Conservation (phyloP, 2,329 filamentous ascomycete genomes). For the Fusarium multiceps region DNA sequence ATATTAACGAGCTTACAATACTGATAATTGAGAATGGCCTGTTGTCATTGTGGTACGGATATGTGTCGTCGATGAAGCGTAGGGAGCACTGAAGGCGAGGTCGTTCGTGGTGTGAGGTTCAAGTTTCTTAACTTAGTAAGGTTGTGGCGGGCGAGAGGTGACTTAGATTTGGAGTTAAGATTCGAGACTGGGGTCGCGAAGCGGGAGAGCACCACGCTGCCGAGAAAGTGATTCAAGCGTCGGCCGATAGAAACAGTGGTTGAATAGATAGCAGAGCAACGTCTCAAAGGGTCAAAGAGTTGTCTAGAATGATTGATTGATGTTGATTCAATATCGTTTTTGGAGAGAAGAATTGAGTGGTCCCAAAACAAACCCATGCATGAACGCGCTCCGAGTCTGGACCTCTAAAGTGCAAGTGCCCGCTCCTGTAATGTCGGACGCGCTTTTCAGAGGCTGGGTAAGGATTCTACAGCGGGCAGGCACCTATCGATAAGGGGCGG, state of each 20-base stretch:
- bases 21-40: not conserved
- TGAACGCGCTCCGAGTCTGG: slow-evolving; percentile 21
- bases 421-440: slow-evolving; percentile 27
- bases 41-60: slow-evolving; percentile 37
- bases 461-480: not conserved
- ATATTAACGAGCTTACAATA: slow-evolving; percentile 22
- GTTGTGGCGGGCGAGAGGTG: slow-evolving; percentile 23
- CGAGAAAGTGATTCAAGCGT: not conserved
- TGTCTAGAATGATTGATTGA: not conserved
- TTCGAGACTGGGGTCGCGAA: slow-evolving; percentile 34
- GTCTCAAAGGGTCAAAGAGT: not conserved
- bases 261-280: not conserved
- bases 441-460: slow-evolving; percentile 33
- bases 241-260: not conserved
- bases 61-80: not conserved
- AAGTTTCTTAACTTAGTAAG: slow-evolving; percentile 27
- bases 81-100: not conserved
- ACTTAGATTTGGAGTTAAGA: slow-evolving; percentile 28
- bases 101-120: slow-evolving; percentile 35
- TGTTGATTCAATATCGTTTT: too few species aligned
- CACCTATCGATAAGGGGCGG: slow-evolving; percentile 18
- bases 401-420: slow-evolving; percentile 8
- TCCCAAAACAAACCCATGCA: not conserved
- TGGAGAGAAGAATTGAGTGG: not conserved
- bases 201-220: slow-evolving; percentile 29